Evolutionary conservation across 1,284 basidiomycete genomes (phyloP), one percentile per base, ranked within the genome.

Genomic region (Thelephora terrestris): DNA sequence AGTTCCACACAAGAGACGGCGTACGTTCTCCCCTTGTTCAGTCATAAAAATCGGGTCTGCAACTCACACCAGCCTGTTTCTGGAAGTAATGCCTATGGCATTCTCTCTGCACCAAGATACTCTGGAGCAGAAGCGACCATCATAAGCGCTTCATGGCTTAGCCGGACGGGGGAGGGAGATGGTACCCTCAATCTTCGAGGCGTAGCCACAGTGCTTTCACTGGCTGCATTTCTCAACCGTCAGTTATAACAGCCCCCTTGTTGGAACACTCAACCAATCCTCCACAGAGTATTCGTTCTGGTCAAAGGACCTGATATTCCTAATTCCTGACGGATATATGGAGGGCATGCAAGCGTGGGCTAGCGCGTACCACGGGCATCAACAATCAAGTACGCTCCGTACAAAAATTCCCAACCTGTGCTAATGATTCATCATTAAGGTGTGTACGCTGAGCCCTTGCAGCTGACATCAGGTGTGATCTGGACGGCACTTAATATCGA

Each of bases 401-500:
- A 5, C 29, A 32, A 7, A 4, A 20, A 23, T 49, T 43, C 21
- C 25, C 27, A 2, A 20, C 21, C 25, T 38, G 17, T 21, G 3
- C 45, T 20, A 7, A 29, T 20, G 12, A 18, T 12, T 7, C 21
- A 12, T 14, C 27, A 27, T 21, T 35, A 39, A 91, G 89, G 85
- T 59, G 67, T 92, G 5, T 55, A 69, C n/a, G 74, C 76, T 0
- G 79, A 88, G 43, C 68, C 72, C 5, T 68, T 96, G 32, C 63
- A 67, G 18, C 59, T 86, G 29, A 66, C 76, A 2, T 88, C 88
- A 2, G 87, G 86, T 1, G 84, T 91, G 4, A 87, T 97, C 40
- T 99, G 96, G 96, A 95, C 90, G 2, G 92, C 91, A 5, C 68
- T 99, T 34, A 89, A 89, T 56, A 79, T 99, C 50, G 96, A 99